These are phyloP conservation scores for Cyclostephanos tholiformis DNA, from an alignment of 108 stramenopile genomes.

Conservation along the genomic window DNA sequence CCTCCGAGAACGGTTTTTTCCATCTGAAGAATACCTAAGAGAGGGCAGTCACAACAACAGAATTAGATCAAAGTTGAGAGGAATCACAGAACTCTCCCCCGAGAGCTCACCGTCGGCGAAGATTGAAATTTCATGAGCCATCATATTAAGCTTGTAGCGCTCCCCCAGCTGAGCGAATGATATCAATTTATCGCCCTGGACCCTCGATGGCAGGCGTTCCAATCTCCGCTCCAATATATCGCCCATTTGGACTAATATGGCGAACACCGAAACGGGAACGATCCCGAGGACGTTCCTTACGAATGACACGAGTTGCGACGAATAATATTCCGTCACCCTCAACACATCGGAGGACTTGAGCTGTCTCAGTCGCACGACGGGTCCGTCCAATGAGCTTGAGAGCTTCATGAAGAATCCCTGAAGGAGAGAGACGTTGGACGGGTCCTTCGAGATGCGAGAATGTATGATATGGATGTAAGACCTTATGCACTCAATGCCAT, in stretches of 20 bases:
- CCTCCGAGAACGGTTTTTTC: slow-evolving; percentile 66
- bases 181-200: slow-evolving; percentile 54
- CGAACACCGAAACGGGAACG: slow-evolving; percentile 63
- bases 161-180: slow-evolving; percentile 51
- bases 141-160: slow-evolving; percentile 57
- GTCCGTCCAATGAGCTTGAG: slow-evolving; percentile 61
- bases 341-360: slow-evolving; percentile 50
- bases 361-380: slow-evolving; percentile 58
- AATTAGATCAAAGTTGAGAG: not conserved
- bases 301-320: slow-evolving; percentile 59
- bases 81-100: not conserved
- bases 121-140: slow-evolving; percentile 63
- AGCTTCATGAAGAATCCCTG: slow-evolving; percentile 70
- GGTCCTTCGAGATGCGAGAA: slow-evolving; percentile 51
- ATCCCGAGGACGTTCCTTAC: slow-evolving; percentile 62
- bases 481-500: slow-evolving; percentile 58
- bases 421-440: slow-evolving; percentile 52
- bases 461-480: slow-evolving; percentile 62
- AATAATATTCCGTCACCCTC: slow-evolving; percentile 60
- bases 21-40: slow-evolving; percentile 58
- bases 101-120: slow-evolving; percentile 59
- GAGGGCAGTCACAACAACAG: not conserved
- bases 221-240: slow-evolving; percentile 42
- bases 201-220: slow-evolving; percentile 37
- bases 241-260: slow-evolving; percentile 54